Conservation (phyloP, 225 moss, liverwort and hornwort species). For the Bryoerythrophyllum caledonicum region DNA sequence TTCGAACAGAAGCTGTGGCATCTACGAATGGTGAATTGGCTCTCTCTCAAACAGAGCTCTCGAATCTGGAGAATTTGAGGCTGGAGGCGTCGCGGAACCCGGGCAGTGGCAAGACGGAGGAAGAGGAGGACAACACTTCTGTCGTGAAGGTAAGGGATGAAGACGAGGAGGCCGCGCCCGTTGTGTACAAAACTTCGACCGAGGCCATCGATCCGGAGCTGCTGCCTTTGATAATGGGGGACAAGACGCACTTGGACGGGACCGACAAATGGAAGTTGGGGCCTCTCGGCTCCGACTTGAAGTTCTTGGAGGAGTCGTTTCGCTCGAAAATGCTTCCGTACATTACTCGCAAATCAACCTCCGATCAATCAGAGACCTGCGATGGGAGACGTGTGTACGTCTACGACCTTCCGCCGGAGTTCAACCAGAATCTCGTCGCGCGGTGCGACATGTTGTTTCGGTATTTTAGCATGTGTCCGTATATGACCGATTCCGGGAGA, state of each 20-base stretch:
- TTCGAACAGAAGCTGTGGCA: background rate
- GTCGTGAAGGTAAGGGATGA: background rate
- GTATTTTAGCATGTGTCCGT: constrained; percentile 67
- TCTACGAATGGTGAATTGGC: too few relatives aligned
- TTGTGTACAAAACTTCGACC: background rate
- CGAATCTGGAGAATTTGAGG: background rate
- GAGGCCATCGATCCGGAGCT: background rate
- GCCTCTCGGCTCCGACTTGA: background rate
- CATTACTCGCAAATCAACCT: background rate
- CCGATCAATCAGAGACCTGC: constrained; percentile 10
- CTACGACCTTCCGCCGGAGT: constrained; percentile 71
- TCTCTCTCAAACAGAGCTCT: background rate
- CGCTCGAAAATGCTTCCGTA: constrained; percentile 21
- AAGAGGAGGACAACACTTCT: background rate
- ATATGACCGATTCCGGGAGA: constrained; percentile 61
- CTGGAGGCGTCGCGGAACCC: background rate
- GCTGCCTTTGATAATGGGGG: background rate
- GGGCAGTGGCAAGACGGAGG: background rate
- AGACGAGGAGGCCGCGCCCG: background rate
- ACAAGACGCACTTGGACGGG: background rate
- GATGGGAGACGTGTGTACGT: constrained; percentile 54
- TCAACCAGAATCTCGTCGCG: constrained; percentile 50
- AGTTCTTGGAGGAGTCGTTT: background rate
- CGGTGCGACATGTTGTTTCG: constrained; percentile 53
- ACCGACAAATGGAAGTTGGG: constrained; percentile 19